Evolutionary conservation across 257 asterid species (phyloP).

Genomic region (Nicotiana otophora): DNA sequence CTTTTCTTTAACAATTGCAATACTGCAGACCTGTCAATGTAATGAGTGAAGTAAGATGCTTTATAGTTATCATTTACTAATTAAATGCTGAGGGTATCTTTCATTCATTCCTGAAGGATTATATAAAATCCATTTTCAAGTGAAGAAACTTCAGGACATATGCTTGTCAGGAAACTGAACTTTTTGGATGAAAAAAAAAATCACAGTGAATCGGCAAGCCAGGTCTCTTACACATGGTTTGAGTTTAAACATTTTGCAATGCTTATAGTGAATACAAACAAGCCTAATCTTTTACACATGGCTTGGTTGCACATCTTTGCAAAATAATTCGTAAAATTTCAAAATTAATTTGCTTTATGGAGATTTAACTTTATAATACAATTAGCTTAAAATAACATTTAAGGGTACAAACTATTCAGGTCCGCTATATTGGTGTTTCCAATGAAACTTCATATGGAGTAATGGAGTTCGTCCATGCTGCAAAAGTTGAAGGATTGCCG

Average conservation of each 20-base stretch:
- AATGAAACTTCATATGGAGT: slow-evolving; percentile 95
- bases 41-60: neutral
- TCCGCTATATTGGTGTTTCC: slow-evolving; percentile 87
- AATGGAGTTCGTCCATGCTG: slow-evolving; percentile 89
- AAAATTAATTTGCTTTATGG: neutral
- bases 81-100: neutral
- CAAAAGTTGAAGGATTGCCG: slow-evolving; percentile 79
- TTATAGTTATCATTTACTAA: slow-evolving; percentile 1
- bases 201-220: neutral
- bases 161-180: neutral
- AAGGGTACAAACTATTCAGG: slow-evolving; percentile 38
- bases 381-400: neutral
- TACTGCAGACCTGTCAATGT: neutral
- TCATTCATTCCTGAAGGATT: neutral
- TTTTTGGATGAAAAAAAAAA: neutral
- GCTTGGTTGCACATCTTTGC: neutral
- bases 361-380: neutral
- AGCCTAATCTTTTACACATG: neutral
- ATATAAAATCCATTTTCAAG: neutral
- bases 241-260: neutral
- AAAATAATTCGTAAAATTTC: neutral
- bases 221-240: neutral
- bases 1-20: neutral
- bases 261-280: neutral
- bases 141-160: neutral